Evolutionary conservation across 2,329 filamentous ascomycete genomes (phyloP), one percentile per base, ranked within the genome.

Genomic region (Epichloe hybrida): DNA sequence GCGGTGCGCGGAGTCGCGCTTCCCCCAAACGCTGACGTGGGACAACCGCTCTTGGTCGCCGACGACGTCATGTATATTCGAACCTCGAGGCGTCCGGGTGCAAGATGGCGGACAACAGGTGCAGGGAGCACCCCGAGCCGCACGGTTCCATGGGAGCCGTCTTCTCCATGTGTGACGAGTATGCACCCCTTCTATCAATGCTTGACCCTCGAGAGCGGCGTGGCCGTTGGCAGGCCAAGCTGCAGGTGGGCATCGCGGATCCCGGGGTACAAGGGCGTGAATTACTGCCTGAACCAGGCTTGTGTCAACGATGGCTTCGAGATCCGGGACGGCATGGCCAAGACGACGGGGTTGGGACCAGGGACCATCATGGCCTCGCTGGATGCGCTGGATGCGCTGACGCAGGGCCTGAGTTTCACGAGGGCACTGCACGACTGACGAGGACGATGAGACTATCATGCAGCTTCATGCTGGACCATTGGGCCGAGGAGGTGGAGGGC

Each of bases 1-100:
- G 39, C 57, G 56, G 40, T 59, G 57, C 50, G 57, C 54, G 21
- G 49, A 46, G 3, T 54, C 57, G 1, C 44, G 35, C 5, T 58
- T 58, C 40, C 20, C 56, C 56, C 50, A 53, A 12, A 45, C 35
- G 4, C 43, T 57, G 36, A 54, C 48, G 42, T 56, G 54, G 54
- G 53, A 54, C 46, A 44, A 41, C 36, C 35, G 45, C 13, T 11
- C n/a, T 17, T 17, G 4, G 4, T 34, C 3, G 12, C 2, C 4
- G 6, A 8, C 4, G 31, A 47, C 15, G 20, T 6, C 15, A 42
- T 39, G 48, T 3, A 21, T 3, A 21, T 17, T 4, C 31, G 21
- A 50, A 40, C 49, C n/a, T 46, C 42, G 23, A 34, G 17, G 20
- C 23, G 13, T 47, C 50, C 11, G 44, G 50, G 2, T 51, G 50